Percentiles rank a stretch among this genome's conserved stretches.
phyloP scores from a whole-genome alignment of 768 basidiomycete genomes.

The Russula virescens region DNA sequence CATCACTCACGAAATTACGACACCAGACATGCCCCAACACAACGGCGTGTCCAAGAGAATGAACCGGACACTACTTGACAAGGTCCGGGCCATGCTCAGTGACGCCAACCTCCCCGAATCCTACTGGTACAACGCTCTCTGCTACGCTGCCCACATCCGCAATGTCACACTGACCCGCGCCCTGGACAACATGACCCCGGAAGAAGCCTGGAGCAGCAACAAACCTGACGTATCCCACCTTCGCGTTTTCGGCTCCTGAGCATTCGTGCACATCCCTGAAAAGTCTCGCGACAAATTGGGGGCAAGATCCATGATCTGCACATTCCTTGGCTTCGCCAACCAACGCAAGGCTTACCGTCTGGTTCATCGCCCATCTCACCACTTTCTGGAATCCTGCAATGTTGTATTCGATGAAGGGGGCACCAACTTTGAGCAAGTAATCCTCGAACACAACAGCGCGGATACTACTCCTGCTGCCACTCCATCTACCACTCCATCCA shows the following conservation, averaged over 20 bases:
- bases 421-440: background rate
- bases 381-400: constrained; percentile 11
- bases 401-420: constrained; percentile 21
- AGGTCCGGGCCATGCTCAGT: constrained; percentile 19
- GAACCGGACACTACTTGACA: constrained; percentile 23
- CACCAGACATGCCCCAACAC: constrained; percentile 9
- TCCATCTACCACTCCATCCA: too few relatives aligned
- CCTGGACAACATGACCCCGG: constrained; percentile 22
- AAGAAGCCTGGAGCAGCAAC: background rate
- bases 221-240: constrained; percentile 20
- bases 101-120: constrained; percentile 10
- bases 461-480: background rate
- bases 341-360: constrained; percentile 20
- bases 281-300: constrained; percentile 18
- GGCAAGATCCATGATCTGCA: constrained; percentile 12
- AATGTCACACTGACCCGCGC: constrained; percentile 15
- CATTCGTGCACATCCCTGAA: constrained; percentile 14
- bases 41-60: constrained; percentile 27
- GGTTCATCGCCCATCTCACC: constrained; percentile 5
- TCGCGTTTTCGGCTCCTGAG: constrained; percentile 16
- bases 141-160: constrained; percentile 20
- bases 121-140: constrained; percentile 24
- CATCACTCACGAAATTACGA: constrained; percentile 16
- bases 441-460: background rate
- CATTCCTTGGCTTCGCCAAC: constrained; percentile 20